These are phyloP conservation scores for Schizothecium vesticola DNA, from an alignment of 495 filamentous ascomycete species.

Conservation along the genomic window DNA sequence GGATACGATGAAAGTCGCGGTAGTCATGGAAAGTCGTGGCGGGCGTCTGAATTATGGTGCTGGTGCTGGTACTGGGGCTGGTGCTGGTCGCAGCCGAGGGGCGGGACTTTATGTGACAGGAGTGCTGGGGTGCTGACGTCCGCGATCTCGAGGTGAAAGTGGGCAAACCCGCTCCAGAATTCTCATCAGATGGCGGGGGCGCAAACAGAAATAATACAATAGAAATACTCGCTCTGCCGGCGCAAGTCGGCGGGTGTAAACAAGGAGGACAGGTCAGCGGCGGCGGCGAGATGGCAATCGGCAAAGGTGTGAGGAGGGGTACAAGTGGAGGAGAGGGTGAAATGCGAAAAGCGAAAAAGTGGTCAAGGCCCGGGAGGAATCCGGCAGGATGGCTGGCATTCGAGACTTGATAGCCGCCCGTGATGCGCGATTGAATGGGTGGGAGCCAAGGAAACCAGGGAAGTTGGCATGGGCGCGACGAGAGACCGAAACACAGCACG, in stretches of 20 bases:
- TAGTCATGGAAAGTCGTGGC: not conserved
- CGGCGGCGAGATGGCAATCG: not conserved
- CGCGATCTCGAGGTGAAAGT: not conserved
- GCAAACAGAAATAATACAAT: not conserved
- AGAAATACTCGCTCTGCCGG: not conserved
- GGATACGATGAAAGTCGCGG: not conserved
- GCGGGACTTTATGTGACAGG: not conserved
- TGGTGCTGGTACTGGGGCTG: too few species aligned
- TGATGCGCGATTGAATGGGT: not conserved
- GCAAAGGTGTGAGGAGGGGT: not conserved
- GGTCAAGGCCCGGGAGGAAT: conserved; percentile 8
- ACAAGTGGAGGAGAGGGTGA: not conserved
- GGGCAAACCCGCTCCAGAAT: not conserved
- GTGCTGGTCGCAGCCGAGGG: not conserved
- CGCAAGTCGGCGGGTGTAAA: not conserved
- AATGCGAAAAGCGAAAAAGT: not conserved
- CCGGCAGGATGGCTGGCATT: conserved; percentile 15
- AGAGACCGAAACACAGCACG: conserved; percentile 5
- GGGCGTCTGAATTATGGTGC: not conserved
- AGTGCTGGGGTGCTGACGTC: not conserved
- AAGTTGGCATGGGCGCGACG: conserved; percentile 8
- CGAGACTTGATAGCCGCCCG: conserved; percentile 10
- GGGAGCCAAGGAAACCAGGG: not conserved
- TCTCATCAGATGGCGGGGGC: not conserved
- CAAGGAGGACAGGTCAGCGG: not conserved